Evolutionary conservation across 1,139 yeast genomes (phyloP).

Genomic region (Torulaspora globosa): DNA sequence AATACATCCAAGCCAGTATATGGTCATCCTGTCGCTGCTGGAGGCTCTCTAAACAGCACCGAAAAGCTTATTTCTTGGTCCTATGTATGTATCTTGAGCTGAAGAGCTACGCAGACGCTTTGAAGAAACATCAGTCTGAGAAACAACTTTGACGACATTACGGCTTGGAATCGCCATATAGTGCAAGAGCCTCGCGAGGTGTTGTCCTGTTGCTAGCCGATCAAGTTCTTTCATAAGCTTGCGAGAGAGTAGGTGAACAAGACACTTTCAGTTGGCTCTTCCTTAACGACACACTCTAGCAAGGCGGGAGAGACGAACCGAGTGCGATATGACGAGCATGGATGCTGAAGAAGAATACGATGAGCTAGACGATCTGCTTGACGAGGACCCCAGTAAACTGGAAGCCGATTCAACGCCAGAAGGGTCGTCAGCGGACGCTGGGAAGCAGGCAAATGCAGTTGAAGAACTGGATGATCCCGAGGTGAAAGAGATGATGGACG

Average conservation of each 20-base stretch:
- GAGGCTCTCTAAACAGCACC: too few relatives aligned
- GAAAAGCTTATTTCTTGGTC: neutral
- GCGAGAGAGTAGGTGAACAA: neutral
- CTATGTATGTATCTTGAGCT: neutral
- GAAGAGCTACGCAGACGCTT: neutral
- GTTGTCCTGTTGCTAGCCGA: neutral
- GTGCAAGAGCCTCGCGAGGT: neutral
- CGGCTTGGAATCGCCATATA: neutral
- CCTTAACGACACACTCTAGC: neutral
- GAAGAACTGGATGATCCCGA: conserved; percentile 22
- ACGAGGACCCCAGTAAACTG: conserved; percentile 68
- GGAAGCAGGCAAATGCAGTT: conserved; percentile 6
- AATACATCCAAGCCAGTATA: too few relatives aligned
- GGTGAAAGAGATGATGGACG: conserved; percentile 27
- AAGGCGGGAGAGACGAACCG: neutral
- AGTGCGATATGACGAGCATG: neutral
- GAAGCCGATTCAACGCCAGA: conserved; percentile 23
- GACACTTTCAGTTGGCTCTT: neutral
- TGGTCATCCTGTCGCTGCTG: too few relatives aligned
- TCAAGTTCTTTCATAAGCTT: neutral
- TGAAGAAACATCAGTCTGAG: neutral
- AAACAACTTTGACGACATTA: neutral
- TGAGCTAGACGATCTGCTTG: conserved; percentile 70
- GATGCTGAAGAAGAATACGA: conserved; percentile 54
- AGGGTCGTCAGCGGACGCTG: neutral